Evolutionary conservation across 257 asterid species (phyloP).

Genomic region (Solanum corneliomulleri): DNA sequence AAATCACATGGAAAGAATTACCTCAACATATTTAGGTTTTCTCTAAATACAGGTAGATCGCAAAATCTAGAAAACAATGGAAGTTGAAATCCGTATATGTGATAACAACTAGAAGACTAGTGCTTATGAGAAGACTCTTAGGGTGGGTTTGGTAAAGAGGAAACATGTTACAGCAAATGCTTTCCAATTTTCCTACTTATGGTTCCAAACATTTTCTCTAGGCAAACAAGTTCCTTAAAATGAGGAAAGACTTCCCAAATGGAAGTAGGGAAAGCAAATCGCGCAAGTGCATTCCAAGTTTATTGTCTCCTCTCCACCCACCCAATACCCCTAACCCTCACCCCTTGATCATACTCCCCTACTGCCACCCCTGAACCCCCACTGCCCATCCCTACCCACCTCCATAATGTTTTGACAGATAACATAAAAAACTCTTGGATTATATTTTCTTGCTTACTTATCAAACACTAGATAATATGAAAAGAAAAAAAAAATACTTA

Average conservation of each 20-base stretch:
- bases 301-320: neutral
- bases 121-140: neutral
- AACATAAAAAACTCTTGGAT: neutral
- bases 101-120: neutral
- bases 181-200: neutral
- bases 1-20: neutral
- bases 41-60: neutral
- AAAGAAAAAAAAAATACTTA: neutral
- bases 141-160: neutral
- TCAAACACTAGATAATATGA: neutral
- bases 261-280: neutral
- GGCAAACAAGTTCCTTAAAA: neutral
- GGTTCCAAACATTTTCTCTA: neutral
- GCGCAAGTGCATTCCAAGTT: neutral
- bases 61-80: neutral
- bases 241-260: neutral
- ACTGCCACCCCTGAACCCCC: neutral
- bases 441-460: neutral
- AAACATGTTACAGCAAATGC: neutral
- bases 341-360: neutral
- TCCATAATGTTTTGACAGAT: neutral
- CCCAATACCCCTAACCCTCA: neutral
- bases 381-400: neutral
- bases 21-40: neutral
- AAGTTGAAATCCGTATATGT: neutral